Percentiles rank a stretch among this genome's conserved stretches.
Conservation (phyloP, 495 filamentous ascomycete species). For the Diplogelasinospora grovesii region DNA sequence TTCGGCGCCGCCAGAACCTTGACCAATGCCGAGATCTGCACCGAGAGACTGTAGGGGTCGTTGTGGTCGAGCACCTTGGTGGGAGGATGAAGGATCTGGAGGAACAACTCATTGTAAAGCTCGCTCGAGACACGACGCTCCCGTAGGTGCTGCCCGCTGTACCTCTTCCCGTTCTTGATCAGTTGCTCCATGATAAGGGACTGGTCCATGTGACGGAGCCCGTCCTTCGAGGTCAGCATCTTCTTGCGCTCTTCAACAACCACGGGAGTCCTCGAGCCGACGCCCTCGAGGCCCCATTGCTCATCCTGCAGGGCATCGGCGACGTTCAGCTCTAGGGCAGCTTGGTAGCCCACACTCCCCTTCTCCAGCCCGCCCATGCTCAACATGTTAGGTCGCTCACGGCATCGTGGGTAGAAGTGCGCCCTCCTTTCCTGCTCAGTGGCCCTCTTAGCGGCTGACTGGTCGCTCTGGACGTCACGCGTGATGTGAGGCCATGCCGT, state of each 20-base stretch:
- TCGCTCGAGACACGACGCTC: constrained; percentile 36
- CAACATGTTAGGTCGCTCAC: constrained; percentile 67
- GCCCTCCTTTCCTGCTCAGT: constrained; percentile 39
- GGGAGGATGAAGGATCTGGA: constrained; percentile 50
- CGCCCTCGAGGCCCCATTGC: constrained; percentile 41
- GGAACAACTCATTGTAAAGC: constrained; percentile 56
- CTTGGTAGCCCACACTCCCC: constrained; percentile 67
- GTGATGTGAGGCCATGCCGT: constrained; percentile 47
- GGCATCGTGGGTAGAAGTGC: constrained; percentile 51
- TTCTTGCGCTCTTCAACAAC: constrained; percentile 43
- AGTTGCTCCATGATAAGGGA: constrained; percentile 45
- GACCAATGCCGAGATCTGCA: constrained; percentile 52
- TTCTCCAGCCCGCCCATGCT: constrained; percentile 65
- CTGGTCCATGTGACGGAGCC: constrained; percentile 47
- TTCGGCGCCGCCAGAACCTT: constrained; percentile 48
- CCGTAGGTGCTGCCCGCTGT: constrained; percentile 32
- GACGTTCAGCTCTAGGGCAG: constrained; percentile 62
- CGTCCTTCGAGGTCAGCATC: constrained; percentile 43
- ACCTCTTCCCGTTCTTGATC: constrained; percentile 40
- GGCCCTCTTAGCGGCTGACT: constrained; percentile 25
- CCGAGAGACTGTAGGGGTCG: constrained; percentile 52
- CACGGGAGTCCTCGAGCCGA: constrained; percentile 33
- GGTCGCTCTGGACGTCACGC: constrained; percentile 34
- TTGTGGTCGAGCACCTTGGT: constrained; percentile 49
- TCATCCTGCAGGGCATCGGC: constrained; percentile 54